phyloP scores from a whole-genome alignment of 768 basidiomycete genomes.

The Butyriboletus loyo region DNA sequence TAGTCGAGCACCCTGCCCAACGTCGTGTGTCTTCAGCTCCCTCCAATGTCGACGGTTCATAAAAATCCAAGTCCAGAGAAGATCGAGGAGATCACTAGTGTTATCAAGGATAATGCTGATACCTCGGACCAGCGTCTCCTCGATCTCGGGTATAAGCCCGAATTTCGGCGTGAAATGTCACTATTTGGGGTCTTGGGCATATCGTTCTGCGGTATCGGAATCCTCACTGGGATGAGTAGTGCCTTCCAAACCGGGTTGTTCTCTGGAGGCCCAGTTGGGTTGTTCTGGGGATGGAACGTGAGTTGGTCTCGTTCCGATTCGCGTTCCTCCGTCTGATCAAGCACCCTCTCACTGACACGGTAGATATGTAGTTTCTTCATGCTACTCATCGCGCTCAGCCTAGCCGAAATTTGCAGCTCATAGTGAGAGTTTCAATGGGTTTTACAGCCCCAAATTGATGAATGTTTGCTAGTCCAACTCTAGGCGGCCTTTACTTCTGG shows the following conservation, averaged over 20 bases:
- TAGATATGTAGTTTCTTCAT: constrained; percentile 58
- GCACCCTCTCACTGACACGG: background rate
- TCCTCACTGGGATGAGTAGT: constrained; percentile 58
- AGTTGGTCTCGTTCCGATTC: constrained; percentile 9
- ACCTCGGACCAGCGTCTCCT: constrained; percentile 41
- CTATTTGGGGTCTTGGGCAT: constrained; percentile 57
- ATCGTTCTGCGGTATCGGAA: constrained; percentile 59
- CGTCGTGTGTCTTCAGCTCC: background rate
- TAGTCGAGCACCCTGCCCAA: background rate
- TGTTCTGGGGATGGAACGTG: constrained; percentile 67
- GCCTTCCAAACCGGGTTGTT: constrained; percentile 59
- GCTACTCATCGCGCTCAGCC: constrained; percentile 52
- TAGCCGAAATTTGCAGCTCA: constrained; percentile 58
- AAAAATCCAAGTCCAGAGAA: constrained; percentile 7
- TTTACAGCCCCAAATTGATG: background rate
- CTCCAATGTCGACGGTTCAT: constrained; percentile 4
- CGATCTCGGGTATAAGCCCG: constrained; percentile 52
- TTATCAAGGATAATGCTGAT: constrained; percentile 1
- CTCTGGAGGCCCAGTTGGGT: constrained; percentile 53
- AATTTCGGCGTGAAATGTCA: constrained; percentile 59
- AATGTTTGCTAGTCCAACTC: constrained; percentile 40
- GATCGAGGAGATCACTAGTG: constrained; percentile 7
- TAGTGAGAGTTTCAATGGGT: constrained; percentile 36
- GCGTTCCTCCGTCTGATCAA: background rate
- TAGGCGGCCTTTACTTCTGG: constrained; percentile 64